A percentile compares a stretch with the other conserved stretches of the same genome.
phyloP scores from a whole-genome alignment of 257 asterid genomes.

The Jacaranda mimosifolia region DNA sequence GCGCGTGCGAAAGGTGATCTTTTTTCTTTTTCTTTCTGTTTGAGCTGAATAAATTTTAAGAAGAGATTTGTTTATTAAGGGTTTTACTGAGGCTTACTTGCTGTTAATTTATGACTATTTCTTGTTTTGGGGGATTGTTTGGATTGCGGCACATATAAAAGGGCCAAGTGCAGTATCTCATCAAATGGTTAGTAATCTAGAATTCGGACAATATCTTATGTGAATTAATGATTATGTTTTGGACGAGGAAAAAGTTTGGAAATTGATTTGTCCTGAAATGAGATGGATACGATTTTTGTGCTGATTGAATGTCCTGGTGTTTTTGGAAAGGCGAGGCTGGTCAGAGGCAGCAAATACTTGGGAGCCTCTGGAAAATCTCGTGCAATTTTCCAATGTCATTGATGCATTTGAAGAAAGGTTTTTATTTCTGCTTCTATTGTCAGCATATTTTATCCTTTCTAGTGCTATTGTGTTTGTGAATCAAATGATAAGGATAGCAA shows the following conservation, averaged over 20 bases:
- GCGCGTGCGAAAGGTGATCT: conserved; percentile 61
- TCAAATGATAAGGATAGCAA: conserved; percentile 20
- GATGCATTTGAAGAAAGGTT: conserved; percentile 91
- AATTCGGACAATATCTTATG: not conserved
- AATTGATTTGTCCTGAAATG: not conserved
- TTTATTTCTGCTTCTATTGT: conserved; percentile 28
- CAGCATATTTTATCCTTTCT: conserved; percentile 15
- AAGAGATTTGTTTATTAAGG: conserved; percentile 23
- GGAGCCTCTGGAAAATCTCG: conserved; percentile 85
- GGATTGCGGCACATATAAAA: conserved; percentile 54
- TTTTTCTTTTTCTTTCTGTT: not conserved
- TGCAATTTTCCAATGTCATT: conserved; percentile 68
- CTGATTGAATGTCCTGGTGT: conserved; percentile 37
- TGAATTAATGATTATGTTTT: not conserved
- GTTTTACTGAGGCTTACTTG: conserved; percentile 38
- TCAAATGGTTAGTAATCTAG: conserved; percentile 70
- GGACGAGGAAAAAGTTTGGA: not conserved
- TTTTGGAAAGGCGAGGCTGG: conserved; percentile 86
- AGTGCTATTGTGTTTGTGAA: conserved; percentile 25
- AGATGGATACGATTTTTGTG: conserved; percentile 20
- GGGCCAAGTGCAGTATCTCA: conserved; percentile 90
- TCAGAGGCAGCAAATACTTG: conserved; percentile 88
- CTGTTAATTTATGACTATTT: conserved; percentile 36
- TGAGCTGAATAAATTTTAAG: no score
- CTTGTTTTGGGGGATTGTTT: conserved; percentile 39